Evolutionary conservation across 495 filamentous ascomycete species (phyloP), one percentile per base, ranked within the genome.

Genomic region (Xylaria nigripes): DNA sequence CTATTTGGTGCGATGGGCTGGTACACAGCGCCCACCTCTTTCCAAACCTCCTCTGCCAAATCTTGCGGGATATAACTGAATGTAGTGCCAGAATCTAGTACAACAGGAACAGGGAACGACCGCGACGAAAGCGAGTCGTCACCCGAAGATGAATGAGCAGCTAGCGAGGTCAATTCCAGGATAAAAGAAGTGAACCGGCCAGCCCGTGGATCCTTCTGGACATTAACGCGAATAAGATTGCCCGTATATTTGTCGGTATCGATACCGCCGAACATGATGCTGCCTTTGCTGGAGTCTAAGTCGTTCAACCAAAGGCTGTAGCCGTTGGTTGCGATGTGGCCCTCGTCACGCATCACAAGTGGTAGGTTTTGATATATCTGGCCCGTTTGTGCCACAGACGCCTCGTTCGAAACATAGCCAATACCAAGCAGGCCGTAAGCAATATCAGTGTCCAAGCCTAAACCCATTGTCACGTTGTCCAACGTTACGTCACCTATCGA

Each of bases 231-330:
- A 24, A 81, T 73, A 2, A 98, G 79, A 2, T 81, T 62, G 22
- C 90, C 93, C 15, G 70, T 70, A 63, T 86, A 98, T 67, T 95
- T 96, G 22, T 78, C 80, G 0, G 86, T 90, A 64, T 98, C 86
- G 48, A 98, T 87, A 19, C 94, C 93, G 21, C 93, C 93, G 57
- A 98, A 98, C 6, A 97, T 58, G 40, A 77, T 76, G 52, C 48
- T 73, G 29, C 75, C 75, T 10, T 63, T 68, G 57, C 65, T 73
- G 2, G 74, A 62, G 43, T 72, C 70, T 7, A 91, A 73, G 58
- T 92, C 87, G 62, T 95, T 88, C 45, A 95, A 70, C 90, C 90
- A 96, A 9, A 96, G 70, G 49, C 88, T 94, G 67, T 93, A 98
- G 10, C 93, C 92, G 45, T 81, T 83, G 2, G 86, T 86, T 51